Percentiles rank a stretch among this genome's conserved stretches.
phyloP scores from a whole-genome alignment of 768 basidiomycete species.

The Lactifluus volemus region DNA sequence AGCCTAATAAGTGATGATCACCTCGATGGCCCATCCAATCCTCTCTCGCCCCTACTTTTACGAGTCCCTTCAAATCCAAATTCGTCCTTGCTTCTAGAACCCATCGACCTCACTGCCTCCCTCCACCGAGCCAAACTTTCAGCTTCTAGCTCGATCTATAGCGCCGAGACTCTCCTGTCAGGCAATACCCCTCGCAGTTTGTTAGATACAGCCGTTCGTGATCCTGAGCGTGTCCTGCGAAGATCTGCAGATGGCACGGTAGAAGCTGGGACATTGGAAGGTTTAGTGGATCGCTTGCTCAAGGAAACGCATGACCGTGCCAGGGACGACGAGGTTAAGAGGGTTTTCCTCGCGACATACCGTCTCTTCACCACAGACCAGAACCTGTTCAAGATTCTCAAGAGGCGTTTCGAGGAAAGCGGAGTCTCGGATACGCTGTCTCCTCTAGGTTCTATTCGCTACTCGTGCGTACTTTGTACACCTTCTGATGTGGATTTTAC shows the following conservation, averaged over 20 bases:
- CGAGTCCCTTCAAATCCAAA: not conserved
- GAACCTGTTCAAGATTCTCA: slow-evolving; percentile 31
- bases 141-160: not conserved
- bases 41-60: not conserved
- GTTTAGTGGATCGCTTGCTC: slow-evolving; percentile 34
- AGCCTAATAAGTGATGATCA: not conserved
- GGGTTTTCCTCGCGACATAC: slow-evolving; percentile 35
- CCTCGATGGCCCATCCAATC: not conserved
- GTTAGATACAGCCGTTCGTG: slow-evolving; percentile 7
- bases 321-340: slow-evolving; percentile 32
- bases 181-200: not conserved
- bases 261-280: slow-evolving; percentile 35
- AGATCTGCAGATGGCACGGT: slow-evolving; percentile 25
- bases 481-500: not conserved
- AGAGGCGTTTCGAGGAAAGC: slow-evolving; percentile 33
- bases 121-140: not conserved
- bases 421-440: not conserved
- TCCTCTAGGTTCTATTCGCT: not conserved
- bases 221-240: slow-evolving; percentile 7
- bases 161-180: not conserved
- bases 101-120: not conserved
- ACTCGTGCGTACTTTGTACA: slow-evolving; percentile 6
- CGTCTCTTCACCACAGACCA: slow-evolving; percentile 36
- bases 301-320: slow-evolving; percentile 15
- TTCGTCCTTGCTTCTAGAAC: slow-evolving; percentile 1